Evolutionary conservation across 1,139 yeast species (phyloP).

Genomic region (Blastobotrys aristatus): DNA sequence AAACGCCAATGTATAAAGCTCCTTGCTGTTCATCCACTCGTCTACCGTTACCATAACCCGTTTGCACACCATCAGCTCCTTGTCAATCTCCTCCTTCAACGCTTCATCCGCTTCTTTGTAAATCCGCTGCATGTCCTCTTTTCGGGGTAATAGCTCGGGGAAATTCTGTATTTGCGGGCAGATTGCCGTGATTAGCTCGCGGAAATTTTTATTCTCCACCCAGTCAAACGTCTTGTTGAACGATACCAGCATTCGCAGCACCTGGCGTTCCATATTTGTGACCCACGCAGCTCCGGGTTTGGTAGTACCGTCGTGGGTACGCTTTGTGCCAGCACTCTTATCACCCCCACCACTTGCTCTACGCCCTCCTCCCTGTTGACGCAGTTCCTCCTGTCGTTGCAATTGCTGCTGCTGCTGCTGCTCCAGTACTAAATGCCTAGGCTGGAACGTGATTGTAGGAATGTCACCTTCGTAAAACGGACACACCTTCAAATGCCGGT

Average conservation of each 20-base stretch:
- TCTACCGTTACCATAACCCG: slow-evolving; percentile 14
- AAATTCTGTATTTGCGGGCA: slow-evolving; percentile 7
- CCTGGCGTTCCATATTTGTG: slow-evolving; percentile 11
- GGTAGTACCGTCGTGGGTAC: background rate
- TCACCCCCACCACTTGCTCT: background rate
- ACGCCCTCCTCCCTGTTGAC: background rate
- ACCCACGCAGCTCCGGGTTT: slow-evolving; percentile 11
- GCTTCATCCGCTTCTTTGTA: slow-evolving; percentile 8
- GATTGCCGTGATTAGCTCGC: slow-evolving; percentile 11
- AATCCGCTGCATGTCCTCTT: slow-evolving; percentile 7
- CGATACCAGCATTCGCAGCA: slow-evolving; percentile 13
- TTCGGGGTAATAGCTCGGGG: slow-evolving; percentile 11
- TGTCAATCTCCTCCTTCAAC: slow-evolving; percentile 8
- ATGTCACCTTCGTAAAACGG: slow-evolving; percentile 13
- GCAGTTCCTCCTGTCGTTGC: background rate
- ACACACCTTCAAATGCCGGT: slow-evolving; percentile 14
- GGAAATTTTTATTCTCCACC: slow-evolving; percentile 12
- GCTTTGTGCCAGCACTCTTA: background rate
- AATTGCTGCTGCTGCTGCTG: background rate
- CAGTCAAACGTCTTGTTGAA: slow-evolving; percentile 8
- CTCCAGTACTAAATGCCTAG: slow-evolving; percentile 4
- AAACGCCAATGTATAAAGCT: slow-evolving; percentile 7
- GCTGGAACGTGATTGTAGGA: slow-evolving; percentile 12
- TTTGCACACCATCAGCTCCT: slow-evolving; percentile 12
- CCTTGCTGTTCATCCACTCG: slow-evolving; percentile 15